Percentiles rank a stretch among this genome's conserved stretches.
phyloP scores from a whole-genome alignment of 345 rosid species.

The Eucalyptus shirleyi region DNA sequence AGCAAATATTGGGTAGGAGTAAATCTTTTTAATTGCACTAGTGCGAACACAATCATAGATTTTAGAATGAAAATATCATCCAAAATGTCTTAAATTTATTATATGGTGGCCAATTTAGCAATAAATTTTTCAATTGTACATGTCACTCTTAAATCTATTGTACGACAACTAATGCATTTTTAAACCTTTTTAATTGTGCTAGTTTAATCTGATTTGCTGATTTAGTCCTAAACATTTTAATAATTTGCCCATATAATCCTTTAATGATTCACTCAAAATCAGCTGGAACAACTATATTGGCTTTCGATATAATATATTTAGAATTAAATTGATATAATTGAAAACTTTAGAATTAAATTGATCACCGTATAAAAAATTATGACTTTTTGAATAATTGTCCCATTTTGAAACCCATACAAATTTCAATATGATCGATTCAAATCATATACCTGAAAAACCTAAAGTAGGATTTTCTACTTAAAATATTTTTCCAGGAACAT shows the following conservation, averaged over 20 bases:
- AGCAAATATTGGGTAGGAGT: background rate
- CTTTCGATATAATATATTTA: too few species aligned
- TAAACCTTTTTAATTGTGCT: too few species aligned
- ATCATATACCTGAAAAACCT: background rate
- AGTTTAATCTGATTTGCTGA: too few species aligned
- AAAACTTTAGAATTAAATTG: too few species aligned
- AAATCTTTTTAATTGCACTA: background rate
- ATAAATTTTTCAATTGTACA: too few species aligned
- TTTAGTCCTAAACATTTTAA: too few species aligned
- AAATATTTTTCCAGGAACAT: background rate
- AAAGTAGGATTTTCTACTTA: background rate
- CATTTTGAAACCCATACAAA: background rate
- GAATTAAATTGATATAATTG: too few species aligned
- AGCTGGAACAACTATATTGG: accelerated
- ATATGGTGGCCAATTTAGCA: accelerated
- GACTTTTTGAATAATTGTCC: background rate
- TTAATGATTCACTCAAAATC: too few species aligned
- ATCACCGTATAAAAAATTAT: too few species aligned
- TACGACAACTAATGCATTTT: too few species aligned
- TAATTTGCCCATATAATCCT: too few species aligned
- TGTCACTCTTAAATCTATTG: too few species aligned
- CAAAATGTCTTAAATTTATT: background rate
- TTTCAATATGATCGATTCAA: background rate
- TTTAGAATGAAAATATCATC: background rate
- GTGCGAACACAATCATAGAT: background rate